A percentile compares a stretch with the other conserved stretches of the same genome.
Conservation (phyloP, 1,139 yeast species). For the Yamadazyma taylorii region DNA sequence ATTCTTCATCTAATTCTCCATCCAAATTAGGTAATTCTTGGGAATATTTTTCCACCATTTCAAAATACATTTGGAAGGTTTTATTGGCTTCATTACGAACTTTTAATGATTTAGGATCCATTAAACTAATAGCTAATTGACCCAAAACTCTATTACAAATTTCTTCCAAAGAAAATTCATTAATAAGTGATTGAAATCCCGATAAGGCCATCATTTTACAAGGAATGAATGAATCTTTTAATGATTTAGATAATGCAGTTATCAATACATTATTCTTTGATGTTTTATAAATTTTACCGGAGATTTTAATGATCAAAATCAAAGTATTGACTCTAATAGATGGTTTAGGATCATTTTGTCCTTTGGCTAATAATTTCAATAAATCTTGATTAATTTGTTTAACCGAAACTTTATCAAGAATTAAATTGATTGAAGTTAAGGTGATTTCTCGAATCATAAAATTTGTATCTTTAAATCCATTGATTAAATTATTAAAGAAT, state of each 20-base stretch:
- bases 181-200: conserved; percentile 67
- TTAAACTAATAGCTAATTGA: conserved; percentile 77
- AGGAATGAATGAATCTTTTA: conserved; percentile 77
- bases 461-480: conserved; percentile 86
- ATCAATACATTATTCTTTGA: conserved; percentile 73
- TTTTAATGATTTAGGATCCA: conserved; percentile 65
- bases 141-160: conserved; percentile 84
- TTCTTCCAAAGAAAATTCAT: conserved; percentile 70
- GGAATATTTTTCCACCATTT: conserved; percentile 65
- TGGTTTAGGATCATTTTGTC: conserved; percentile 82
- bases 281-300: conserved; percentile 56
- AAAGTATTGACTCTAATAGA: conserved; percentile 87
- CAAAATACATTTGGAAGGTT: conserved; percentile 64
- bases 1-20: conserved; percentile 35
- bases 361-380: conserved; percentile 76
- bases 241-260: conserved; percentile 82
- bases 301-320: conserved; percentile 69
- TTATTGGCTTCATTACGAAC: conserved; percentile 73
- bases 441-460: conserved; percentile 80
- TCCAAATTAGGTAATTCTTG: conserved; percentile 50
- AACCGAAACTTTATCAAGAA: conserved; percentile 69
- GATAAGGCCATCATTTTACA: conserved; percentile 76
- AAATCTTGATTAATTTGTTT: conserved; percentile 87
- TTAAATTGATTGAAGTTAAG: conserved; percentile 61
- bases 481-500: conserved; percentile 64